Evolutionary conservation across 805 yeast species (phyloP), one percentile per base, ranked within the genome.

Genomic region (Candida xyloterini): DNA sequence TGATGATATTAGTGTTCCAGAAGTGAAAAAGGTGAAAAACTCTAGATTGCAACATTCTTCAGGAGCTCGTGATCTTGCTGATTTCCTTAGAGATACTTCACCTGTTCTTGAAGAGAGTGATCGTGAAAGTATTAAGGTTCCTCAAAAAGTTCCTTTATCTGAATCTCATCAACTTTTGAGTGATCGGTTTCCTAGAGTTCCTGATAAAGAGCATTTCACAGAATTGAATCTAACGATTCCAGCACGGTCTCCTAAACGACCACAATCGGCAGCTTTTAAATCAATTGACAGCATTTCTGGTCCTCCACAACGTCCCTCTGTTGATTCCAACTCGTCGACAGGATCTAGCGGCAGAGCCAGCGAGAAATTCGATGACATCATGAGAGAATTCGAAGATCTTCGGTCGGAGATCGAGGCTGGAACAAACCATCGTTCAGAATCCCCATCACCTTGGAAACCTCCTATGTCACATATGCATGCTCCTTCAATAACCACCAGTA

Each of bases 211-310:
- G 26, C 47, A 50, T 23, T 38, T 41, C 24, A 56, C 57, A 1
- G 53, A 52, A 21, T 30, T 60, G 15, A 55, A 52, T 27, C 28
- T 54, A 5, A 23, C 53, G 0, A 50, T 59, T 14, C 67, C 67
- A 5, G 56, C 62, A 10, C 53, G 67, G 44, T 62, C 67, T 5
- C 53, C 53, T 13, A 52, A 49, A 38, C 52, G 67, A 40, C 63
- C 62, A 27, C 33, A 38, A 4, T 48, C 49, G 25, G 25, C 25
- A 9, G 42, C 27, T 7, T 11, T 27, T n/a, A 11, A 44, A n/a
- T 15, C 43, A 25, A 7, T 25, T 16, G 43, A 41, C 27, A 33
- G 37, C 14, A 15, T 29, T 8, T 10, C 42, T 11, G 26, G 15
- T 10, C 28, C 28, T 3, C 24, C 30, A 9, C 25, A 15, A 15